phyloP scores from a whole-genome alignment of 129 eudicot genomes.

The Flaveria trinervia region DNA sequence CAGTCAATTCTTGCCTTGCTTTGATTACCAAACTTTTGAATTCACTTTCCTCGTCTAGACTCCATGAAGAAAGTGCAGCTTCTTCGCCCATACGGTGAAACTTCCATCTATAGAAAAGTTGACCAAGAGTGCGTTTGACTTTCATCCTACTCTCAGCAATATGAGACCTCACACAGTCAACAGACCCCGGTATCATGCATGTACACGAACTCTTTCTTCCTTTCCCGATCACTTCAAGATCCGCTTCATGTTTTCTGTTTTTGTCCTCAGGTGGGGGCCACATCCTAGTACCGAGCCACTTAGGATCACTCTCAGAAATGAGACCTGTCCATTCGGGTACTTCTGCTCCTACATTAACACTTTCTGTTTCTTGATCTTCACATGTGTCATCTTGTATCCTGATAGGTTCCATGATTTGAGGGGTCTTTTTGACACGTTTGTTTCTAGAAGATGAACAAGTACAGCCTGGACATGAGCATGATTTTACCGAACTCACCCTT shows the following conservation, averaged over 20 bases:
- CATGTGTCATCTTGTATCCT: slow-evolving; percentile 29
- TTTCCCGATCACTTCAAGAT: slow-evolving; percentile 42
- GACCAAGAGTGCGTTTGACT: slow-evolving; percentile 54
- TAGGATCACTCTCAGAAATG: slow-evolving; percentile 53
- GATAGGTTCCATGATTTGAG: neutral
- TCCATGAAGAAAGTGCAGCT: slow-evolving; percentile 72
- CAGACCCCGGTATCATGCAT: slow-evolving; percentile 52
- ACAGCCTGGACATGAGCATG: slow-evolving; percentile 51
- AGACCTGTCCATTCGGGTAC: slow-evolving; percentile 72
- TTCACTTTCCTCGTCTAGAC: slow-evolving; percentile 54
- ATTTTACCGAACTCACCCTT: slow-evolving; percentile 46
- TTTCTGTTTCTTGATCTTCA: slow-evolving; percentile 31
- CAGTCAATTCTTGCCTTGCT: slow-evolving; percentile 33
- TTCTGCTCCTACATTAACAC: slow-evolving; percentile 58
- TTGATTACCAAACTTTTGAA: slow-evolving; percentile 55
- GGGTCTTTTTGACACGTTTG: slow-evolving; percentile 34
- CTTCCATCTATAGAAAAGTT: slow-evolving; percentile 59
- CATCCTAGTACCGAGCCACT: slow-evolving; percentile 70
- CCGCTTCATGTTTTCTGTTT: slow-evolving; percentile 3
- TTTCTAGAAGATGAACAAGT: slow-evolving; percentile 42
- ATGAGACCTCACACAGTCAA: slow-evolving; percentile 69
- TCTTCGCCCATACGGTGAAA: slow-evolving; percentile 88
- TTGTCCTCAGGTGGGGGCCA: slow-evolving; percentile 57
- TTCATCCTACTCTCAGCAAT: slow-evolving; percentile 61
- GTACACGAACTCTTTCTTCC: slow-evolving; percentile 50